phyloP scores from a whole-genome alignment of 495 filamentous ascomycete species.

The Oleoguttula mirabilis region DNA sequence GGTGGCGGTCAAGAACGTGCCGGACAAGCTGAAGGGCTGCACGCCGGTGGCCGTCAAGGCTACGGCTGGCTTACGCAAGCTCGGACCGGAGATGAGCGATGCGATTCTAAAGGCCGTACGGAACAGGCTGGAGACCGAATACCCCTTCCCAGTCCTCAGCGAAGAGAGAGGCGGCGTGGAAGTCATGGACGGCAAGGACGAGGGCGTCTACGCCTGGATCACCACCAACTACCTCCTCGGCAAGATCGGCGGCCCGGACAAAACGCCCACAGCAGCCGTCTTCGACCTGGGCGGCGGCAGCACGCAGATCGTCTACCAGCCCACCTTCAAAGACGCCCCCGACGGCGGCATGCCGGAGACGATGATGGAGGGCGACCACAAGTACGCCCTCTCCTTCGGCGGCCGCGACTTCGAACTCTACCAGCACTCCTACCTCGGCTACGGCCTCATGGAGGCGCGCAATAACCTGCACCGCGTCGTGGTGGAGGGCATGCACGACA shows the following conservation, averaged over 20 bases:
- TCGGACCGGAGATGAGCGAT: slow-evolving; percentile 69
- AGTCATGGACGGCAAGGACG: slow-evolving; percentile 92
- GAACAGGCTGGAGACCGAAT: slow-evolving; percentile 67
- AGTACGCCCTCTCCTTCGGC: slow-evolving; percentile 83
- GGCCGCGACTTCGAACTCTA: slow-evolving; percentile 88
- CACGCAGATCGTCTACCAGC: slow-evolving; percentile 96
- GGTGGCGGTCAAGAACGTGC: slow-evolving; percentile 68
- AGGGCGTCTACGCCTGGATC: slow-evolving; percentile 99
- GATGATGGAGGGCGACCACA: slow-evolving; percentile 84
- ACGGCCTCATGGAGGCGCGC: slow-evolving; percentile 90
- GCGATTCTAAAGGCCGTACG: slow-evolving; percentile 81
- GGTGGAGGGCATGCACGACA: slow-evolving; percentile 46
- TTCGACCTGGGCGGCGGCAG: slow-evolving; percentile 95
- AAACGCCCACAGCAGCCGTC: slow-evolving; percentile 79
- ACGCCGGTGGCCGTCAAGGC: slow-evolving; percentile 92
- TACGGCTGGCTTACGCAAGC: slow-evolving; percentile 77
- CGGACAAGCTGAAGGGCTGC: slow-evolving; percentile 75
- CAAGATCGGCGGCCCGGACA: slow-evolving; percentile 87
- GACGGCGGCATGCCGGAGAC: slow-evolving; percentile 77
- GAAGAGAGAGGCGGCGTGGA: slow-evolving; percentile 72
- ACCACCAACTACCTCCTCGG: slow-evolving; percentile 96
- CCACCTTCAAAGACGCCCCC: slow-evolving; percentile 64
- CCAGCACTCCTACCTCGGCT: slow-evolving; percentile 95
- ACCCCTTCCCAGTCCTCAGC: slow-evolving; percentile 87
- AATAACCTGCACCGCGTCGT: slow-evolving; percentile 67